Evolutionary conservation across 148 eudicot species (phyloP).

Genomic region (Diospyros kaki): DNA sequence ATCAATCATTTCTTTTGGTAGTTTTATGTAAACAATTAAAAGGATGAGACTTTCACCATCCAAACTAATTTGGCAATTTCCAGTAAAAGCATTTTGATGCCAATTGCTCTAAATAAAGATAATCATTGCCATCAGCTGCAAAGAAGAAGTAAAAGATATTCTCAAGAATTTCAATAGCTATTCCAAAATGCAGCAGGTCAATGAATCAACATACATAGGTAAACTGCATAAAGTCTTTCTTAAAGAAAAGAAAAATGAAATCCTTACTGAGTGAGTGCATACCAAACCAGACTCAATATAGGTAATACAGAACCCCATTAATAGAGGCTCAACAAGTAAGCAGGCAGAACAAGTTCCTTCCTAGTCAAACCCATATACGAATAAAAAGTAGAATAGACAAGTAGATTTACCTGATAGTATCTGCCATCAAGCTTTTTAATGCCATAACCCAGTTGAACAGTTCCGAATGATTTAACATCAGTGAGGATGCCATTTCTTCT

Average conservation of each 20-base stretch:
- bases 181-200: too few species aligned
- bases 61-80: too few species aligned
- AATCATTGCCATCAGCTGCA: neutral
- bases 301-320: neutral
- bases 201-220: neutral
- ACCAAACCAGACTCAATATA: neutral
- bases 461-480: slow-evolving; percentile 58
- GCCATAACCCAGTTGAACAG: slow-evolving; percentile 82
- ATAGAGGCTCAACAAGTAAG: neutral
- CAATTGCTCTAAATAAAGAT: neutral
- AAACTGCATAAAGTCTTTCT: neutral
- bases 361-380: neutral
- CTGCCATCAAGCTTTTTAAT: slow-evolving; percentile 91
- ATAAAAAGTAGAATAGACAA: neutral
- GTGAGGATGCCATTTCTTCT: slow-evolving; percentile 82
- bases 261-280: neutral
- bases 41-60: too few species aligned
- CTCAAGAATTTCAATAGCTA: too few species aligned
- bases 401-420: slow-evolving; percentile 57
- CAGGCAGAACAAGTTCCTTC: neutral
- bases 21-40: too few species aligned
- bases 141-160: neutral
- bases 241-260: neutral
- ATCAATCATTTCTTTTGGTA: too few species aligned
- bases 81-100: neutral